Conservation (phyloP, 1,284 basidiomycete genomes). For the Amylostereum areolatum region DNA sequence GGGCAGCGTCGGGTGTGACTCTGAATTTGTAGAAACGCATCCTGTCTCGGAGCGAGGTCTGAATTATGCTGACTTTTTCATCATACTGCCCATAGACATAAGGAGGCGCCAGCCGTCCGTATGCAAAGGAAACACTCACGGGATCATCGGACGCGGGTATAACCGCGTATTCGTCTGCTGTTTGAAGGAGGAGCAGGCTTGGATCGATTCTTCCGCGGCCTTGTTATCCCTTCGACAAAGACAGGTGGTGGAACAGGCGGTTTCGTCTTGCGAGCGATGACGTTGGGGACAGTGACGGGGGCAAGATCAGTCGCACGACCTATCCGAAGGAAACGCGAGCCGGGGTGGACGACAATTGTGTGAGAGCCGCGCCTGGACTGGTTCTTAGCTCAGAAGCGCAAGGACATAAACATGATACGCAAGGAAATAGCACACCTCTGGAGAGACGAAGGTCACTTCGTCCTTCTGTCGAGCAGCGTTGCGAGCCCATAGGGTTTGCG, state of each 20-base stretch:
- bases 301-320: conserved; percentile 87
- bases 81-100: conserved; percentile 49
- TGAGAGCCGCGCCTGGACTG: conserved; percentile 63
- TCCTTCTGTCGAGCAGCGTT: conserved; percentile 47
- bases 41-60: conserved; percentile 70
- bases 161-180: conserved; percentile 41
- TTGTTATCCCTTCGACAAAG: conserved; percentile 45
- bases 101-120: no score
- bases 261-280: conserved; percentile 66
- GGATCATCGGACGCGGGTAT: conserved; percentile 48
- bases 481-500: conserved; percentile 65
- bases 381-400: conserved; percentile 11
- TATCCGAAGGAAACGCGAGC: conserved; percentile 82
- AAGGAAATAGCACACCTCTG: conserved; percentile 35
- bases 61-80: conserved; percentile 66
- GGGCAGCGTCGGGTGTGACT: conserved; percentile 68
- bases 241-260: conserved; percentile 33
- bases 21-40: conserved; percentile 88
- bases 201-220: conserved; percentile 36
- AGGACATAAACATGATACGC: conserved; percentile 8
- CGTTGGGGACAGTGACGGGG: conserved; percentile 69
- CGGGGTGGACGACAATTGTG: conserved; percentile 90
- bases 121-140: conserved; percentile 37
- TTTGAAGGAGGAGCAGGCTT: conserved; percentile 19
- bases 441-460: conserved; percentile 27